Percentiles rank a stretch among this genome's conserved stretches.
Conservation (phyloP, 208 protist species). For the Trypanosoma avium region DNA sequence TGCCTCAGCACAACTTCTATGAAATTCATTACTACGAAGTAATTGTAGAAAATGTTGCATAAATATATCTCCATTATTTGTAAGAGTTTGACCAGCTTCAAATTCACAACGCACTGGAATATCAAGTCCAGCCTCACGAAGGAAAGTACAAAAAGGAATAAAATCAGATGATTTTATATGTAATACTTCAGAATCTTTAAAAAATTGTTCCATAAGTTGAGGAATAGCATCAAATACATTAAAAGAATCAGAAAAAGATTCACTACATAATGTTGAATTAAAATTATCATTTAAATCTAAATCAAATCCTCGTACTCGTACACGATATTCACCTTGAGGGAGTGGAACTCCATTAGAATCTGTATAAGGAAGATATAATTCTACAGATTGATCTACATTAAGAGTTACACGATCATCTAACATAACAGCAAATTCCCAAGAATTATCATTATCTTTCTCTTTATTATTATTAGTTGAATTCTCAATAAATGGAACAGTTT, state of each 20-base stretch:
- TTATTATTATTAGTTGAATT: background rate
- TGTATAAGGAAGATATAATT: constrained; percentile 72
- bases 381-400: constrained; percentile 38
- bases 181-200: too few species aligned
- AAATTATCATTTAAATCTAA: constrained; percentile 22
- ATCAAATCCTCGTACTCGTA: constrained; percentile 74
- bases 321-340: constrained; percentile 70
- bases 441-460: constrained; percentile 24
- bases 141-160: constrained; percentile 63
- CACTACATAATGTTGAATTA: constrained; percentile 42
- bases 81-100: constrained; percentile 68
- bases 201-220: constrained; percentile 61
- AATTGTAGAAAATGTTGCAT: constrained; percentile 41
- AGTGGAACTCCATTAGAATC: constrained; percentile 42
- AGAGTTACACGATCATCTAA: constrained; percentile 71
- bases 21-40: constrained; percentile 43
- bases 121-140: constrained; percentile 72
- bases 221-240: constrained; percentile 72
- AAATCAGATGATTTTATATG: too few species aligned
- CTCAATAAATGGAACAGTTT: background rate
- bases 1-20: constrained; percentile 47
- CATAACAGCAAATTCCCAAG: constrained; percentile 84
- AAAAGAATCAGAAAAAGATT: constrained; percentile 63
- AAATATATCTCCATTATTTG: constrained; percentile 49
- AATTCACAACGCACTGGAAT: constrained; percentile 79